Conservation (phyloP, 371 early-diverging fungal genomes). For the Mucor circinelloides region DNA sequence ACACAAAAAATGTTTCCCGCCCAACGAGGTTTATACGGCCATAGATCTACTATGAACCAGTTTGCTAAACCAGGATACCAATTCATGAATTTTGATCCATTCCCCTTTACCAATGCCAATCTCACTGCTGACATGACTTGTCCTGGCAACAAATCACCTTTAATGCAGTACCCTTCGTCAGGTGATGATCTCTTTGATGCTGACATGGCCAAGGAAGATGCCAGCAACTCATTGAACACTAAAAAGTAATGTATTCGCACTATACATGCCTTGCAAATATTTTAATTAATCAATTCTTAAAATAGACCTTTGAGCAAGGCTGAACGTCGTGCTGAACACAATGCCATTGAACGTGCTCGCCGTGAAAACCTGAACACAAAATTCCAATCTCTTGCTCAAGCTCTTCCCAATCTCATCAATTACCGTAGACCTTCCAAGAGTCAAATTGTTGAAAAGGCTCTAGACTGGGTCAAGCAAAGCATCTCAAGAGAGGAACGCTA, state of each 20-base stretch:
- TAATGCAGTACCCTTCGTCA: neutral
- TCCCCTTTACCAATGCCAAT: slow-evolving; percentile 15
- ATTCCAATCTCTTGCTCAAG: slow-evolving; percentile 67
- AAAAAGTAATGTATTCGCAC: slow-evolving; percentile 4
- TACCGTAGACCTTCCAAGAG: slow-evolving; percentile 68
- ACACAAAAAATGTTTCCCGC: slow-evolving; percentile 12
- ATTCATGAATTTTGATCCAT: slow-evolving; percentile 2
- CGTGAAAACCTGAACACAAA: slow-evolving; percentile 68
- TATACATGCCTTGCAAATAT: neutral
- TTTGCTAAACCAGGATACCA: slow-evolving; percentile 18
- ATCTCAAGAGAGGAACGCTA: slow-evolving; percentile 32
- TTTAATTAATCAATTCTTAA: neutral
- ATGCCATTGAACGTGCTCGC: slow-evolving; percentile 76
- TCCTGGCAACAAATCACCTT: neutral
- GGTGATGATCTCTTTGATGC: slow-evolving; percentile 1
- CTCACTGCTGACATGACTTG: neutral
- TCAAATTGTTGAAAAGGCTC: slow-evolving; percentile 68
- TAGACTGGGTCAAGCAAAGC: slow-evolving; percentile 54
- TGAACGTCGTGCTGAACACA: slow-evolving; percentile 72
- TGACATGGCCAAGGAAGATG: slow-evolving; percentile 1
- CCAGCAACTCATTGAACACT: neutral
- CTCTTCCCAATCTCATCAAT: slow-evolving; percentile 62
- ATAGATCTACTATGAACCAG: slow-evolving; percentile 17
- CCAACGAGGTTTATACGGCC: slow-evolving; percentile 16
- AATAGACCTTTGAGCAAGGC: slow-evolving; percentile 29